phyloP scores from a whole-genome alignment of 2,329 filamentous ascomycete species.

The Pyricularia sp. region DNA sequence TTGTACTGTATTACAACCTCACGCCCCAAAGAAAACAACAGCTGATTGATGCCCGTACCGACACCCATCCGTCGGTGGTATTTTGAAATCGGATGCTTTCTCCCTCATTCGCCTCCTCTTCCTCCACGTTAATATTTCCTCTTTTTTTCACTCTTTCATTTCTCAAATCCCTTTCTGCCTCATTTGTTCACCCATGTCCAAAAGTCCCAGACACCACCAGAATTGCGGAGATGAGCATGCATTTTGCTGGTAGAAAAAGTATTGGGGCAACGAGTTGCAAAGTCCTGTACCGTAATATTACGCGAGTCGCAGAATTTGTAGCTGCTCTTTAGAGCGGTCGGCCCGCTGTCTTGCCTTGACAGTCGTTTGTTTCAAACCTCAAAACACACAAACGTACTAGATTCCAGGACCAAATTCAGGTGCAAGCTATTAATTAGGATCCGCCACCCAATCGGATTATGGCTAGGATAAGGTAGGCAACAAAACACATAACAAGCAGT shows the following conservation, averaged over 20 bases:
- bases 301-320: background rate
- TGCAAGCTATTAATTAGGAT: too few species aligned
- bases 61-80: background rate
- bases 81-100: background rate
- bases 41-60: too few species aligned
- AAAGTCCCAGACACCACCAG: background rate
- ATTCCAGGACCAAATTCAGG: background rate
- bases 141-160: too few species aligned
- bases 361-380: background rate
- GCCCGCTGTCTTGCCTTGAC: background rate
- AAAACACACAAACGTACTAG: background rate
- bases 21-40: background rate
- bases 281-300: too few species aligned
- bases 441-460: background rate
- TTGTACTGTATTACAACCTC: background rate
- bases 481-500: background rate
- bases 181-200: too few species aligned
- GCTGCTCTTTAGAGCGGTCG: background rate
- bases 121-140: too few species aligned
- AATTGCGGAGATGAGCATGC: background rate
- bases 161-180: too few species aligned
- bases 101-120: background rate
- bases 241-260: background rate
- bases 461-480: too few species aligned
- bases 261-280: too few species aligned